phyloP scores from a whole-genome alignment of 129 eudicot species.

The Escallonia rubra region DNA sequence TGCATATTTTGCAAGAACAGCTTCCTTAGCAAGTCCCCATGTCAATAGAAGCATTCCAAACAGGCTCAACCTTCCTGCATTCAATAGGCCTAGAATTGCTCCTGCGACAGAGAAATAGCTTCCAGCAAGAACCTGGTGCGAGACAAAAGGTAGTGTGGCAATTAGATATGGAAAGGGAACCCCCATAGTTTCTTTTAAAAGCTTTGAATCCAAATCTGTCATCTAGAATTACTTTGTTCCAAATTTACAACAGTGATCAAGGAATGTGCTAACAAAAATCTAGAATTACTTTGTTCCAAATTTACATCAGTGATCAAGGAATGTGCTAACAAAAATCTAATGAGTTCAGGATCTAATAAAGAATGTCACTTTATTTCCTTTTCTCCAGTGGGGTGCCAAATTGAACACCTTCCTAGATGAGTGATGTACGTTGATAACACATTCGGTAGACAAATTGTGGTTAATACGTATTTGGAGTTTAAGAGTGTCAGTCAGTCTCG shows the following conservation, averaged over 20 bases:
- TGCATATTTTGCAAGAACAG: slow-evolving; percentile 6
- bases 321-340: background rate
- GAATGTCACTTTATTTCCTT: too few relatives aligned
- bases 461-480: too few relatives aligned
- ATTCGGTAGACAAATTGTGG: too few relatives aligned
- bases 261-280: too few relatives aligned
- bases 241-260: background rate
- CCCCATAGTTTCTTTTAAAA: too few relatives aligned
- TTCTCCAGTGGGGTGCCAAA: too few relatives aligned
- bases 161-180: background rate
- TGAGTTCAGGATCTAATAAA: background rate
- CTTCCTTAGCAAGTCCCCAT: slow-evolving; percentile 31
- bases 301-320: background rate
- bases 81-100: slow-evolving; percentile 30
- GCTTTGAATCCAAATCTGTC: too few relatives aligned
- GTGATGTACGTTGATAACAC: too few relatives aligned
- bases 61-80: slow-evolving; percentile 31
- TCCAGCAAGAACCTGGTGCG: slow-evolving; percentile 42
- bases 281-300: background rate
- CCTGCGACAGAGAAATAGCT: slow-evolving; percentile 49
- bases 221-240: background rate
- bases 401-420: too few relatives aligned
- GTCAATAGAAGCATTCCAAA: slow-evolving; percentile 34
- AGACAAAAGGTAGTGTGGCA: background rate
- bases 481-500: background rate